A percentile compares a stretch with the other conserved stretches of the same genome.
Conservation (phyloP, 2,329 filamentous ascomycete species). For the Rosellinia necatrix region DNA sequence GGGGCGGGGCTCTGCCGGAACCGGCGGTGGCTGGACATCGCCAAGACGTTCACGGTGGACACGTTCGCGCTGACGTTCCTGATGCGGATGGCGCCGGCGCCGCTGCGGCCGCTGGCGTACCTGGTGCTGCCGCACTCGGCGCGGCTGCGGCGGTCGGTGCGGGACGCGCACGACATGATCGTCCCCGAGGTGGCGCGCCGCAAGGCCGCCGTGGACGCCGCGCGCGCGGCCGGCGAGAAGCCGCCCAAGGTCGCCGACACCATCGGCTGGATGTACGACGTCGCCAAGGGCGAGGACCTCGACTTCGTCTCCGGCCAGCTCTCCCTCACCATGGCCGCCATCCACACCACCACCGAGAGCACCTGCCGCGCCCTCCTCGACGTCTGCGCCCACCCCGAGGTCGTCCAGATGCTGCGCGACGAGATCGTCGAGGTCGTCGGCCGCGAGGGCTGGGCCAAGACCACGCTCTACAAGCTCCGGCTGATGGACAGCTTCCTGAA, state of each 20-base stretch:
- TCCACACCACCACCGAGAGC: conserved; percentile 49
- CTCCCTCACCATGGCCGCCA: conserved; percentile 45
- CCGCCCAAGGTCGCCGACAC: conserved; percentile 45
- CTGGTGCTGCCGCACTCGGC: conserved; percentile 49
- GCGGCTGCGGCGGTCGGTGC: conserved; percentile 44
- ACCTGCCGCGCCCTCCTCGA: conserved; percentile 48
- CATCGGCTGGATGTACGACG: conserved; percentile 50
- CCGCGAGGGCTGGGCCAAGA: conserved; percentile 42
- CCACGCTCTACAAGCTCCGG: conserved; percentile 41
- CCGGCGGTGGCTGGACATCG: conserved; percentile 51
- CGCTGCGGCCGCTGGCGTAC: conserved; percentile 49
- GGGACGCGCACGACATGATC: conserved; percentile 44
- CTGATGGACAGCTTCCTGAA: conserved; percentile 50
- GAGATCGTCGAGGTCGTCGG: conserved; percentile 47
- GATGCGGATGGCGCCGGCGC: conserved; percentile 47
- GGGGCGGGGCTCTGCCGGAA: conserved; percentile 51
- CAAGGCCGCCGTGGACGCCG: conserved; percentile 36
- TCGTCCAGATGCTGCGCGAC: conserved; percentile 48
- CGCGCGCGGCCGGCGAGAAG: conserved; percentile 35
- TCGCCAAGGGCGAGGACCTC: conserved; percentile 38
- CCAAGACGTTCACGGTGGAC: conserved; percentile 49
- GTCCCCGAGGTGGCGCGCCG: conserved; percentile 40
- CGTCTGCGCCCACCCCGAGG: conserved; percentile 50
- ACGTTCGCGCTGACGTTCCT: conserved; percentile 43
- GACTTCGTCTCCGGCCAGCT: conserved; percentile 45